phyloP scores from a whole-genome alignment of 768 basidiomycete genomes.

The Termitomyces sp. region DNA sequence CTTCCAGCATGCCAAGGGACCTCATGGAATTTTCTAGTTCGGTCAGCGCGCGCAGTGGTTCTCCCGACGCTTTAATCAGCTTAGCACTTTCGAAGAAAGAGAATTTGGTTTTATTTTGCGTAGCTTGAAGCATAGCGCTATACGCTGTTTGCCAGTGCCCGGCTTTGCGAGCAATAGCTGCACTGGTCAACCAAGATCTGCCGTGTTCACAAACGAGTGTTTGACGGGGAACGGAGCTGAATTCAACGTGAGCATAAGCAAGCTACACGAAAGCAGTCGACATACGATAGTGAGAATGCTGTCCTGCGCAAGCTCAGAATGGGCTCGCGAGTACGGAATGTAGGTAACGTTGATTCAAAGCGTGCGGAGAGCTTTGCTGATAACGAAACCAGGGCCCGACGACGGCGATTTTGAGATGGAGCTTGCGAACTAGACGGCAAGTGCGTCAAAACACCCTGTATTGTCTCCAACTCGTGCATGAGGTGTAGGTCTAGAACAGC shows the following conservation, averaged over 20 bases:
- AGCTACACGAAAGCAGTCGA: conserved; percentile 2
- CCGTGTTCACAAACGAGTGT: conserved; percentile 60
- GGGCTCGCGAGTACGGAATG: conserved; percentile 84
- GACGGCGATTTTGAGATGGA: conserved; percentile 25
- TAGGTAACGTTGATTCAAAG: conserved; percentile 74
- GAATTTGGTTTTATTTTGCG: conserved; percentile 63
- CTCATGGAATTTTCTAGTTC: conserved; percentile 77
- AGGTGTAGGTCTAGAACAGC: conserved; percentile 81
- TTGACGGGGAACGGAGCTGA: conserved; percentile 27
- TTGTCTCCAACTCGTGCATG: conserved; percentile 78
- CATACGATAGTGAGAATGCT: conserved; percentile 70
- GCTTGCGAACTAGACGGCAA: conserved; percentile 34
- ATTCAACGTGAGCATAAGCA: conserved; percentile 6
- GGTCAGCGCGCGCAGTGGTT: conserved; percentile 79
- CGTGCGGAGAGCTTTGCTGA: conserved; percentile 53
- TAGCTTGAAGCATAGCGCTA: conserved; percentile 89
- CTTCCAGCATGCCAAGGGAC: conserved; percentile 40
- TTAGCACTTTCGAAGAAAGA: conserved; percentile 90
- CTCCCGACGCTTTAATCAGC: conserved; percentile 71
- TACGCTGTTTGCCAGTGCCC: conserved; percentile 97
- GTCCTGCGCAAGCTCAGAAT: conserved; percentile 86
- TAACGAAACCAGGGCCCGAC: conserved; percentile 34
- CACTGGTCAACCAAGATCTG: conserved; percentile 83
- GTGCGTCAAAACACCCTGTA: conserved; percentile 37
- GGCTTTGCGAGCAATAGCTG: conserved; percentile 95